Evolutionary conservation across 1,139 yeast genomes (phyloP), one percentile per base, ranked within the genome.

Genomic region (Zygosaccharomyces sapae): DNA sequence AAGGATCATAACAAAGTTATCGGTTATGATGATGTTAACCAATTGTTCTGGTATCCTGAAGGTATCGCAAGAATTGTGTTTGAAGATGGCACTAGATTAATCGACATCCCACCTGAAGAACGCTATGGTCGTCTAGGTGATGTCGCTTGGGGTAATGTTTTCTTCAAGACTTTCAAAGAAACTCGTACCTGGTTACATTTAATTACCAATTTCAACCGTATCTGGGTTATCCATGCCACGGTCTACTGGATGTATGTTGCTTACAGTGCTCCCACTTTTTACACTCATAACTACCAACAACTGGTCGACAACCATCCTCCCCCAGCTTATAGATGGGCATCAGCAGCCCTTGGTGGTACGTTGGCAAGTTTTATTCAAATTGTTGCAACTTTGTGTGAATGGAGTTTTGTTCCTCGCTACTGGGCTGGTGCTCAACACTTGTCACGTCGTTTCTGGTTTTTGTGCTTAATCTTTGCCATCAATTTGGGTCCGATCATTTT

Each of bases 391-490:
- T 51, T 88, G 43, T 81, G 86, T 62, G 98, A 92, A 72, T 94
- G 96, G 97, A 76, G 83, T 68, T 92, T 88, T 66, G 98, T 92
- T 55, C 98, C 98, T 55, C 83, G 97, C 72, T 82, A 85, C 62
- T 92, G 98, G 97, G 95, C 97, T 29, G 98, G 98, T 70, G 97
- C 97, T 69, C 97, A 92, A 73, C 97, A 88, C 68, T 79, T 92
- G 67, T 73, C 89, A 43, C 86, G 96, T 70, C 86, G 98, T 68
- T 75, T 92, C 62, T 63, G 82, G 74, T 86, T 90, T 67, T 71
- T 92, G 66, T 60, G 83, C 49, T 58, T 81, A 45, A 79, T 90
- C 55, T 74, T 90, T 53, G 72, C 76, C 45, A 64, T 83, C 56
- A 92, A 92, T 70, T 73, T 92, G 68, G 92, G 82, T 58, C 95